A percentile compares a stretch with the other conserved stretches of the same genome.
phyloP scores from a whole-genome alignment of 305 asterid genomes.

The Solanum hybrid region DNA sequence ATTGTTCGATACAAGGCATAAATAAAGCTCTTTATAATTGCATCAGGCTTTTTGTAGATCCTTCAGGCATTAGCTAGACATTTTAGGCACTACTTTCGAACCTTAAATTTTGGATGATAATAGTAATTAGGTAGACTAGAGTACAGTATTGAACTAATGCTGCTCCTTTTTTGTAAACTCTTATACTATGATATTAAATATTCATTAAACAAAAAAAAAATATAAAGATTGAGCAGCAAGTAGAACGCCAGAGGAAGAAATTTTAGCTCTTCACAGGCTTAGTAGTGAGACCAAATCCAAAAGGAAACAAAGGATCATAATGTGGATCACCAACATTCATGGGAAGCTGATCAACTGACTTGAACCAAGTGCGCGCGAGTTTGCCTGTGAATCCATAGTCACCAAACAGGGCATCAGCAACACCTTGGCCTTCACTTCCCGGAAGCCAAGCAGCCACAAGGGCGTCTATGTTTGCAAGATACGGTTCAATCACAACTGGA shows the following conservation, averaged over 20 bases:
- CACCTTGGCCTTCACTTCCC: constrained; percentile 68
- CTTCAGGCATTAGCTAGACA: neutral
- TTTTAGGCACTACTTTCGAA: neutral
- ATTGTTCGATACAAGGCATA: neutral
- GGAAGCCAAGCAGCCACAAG: constrained; percentile 86
- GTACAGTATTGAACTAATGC: neutral
- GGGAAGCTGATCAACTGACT: constrained; percentile 54
- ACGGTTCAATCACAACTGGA: constrained; percentile 51
- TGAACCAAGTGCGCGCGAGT: constrained; percentile 64
- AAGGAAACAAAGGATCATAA: constrained; percentile 57
- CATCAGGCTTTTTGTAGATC: neutral
- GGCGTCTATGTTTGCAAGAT: constrained; percentile 32
- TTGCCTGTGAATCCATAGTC: constrained; percentile 57
- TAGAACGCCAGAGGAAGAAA: neutral
- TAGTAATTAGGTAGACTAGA: neutral
- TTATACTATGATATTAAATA: neutral
- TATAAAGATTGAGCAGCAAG: neutral
- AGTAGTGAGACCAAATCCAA: constrained; percentile 52
- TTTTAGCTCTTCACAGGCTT: constrained; percentile 10
- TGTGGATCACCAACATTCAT: constrained; percentile 68
- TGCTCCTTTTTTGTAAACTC: neutral
- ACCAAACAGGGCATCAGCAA: constrained; percentile 52
- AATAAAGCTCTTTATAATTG: neutral
- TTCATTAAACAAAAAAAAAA: neutral
- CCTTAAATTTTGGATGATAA: neutral